These are phyloP conservation scores for Emmonsiellopsis sp. DNA, from an alignment of 2,329 filamentous ascomycete species.

Conservation along the genomic window DNA sequence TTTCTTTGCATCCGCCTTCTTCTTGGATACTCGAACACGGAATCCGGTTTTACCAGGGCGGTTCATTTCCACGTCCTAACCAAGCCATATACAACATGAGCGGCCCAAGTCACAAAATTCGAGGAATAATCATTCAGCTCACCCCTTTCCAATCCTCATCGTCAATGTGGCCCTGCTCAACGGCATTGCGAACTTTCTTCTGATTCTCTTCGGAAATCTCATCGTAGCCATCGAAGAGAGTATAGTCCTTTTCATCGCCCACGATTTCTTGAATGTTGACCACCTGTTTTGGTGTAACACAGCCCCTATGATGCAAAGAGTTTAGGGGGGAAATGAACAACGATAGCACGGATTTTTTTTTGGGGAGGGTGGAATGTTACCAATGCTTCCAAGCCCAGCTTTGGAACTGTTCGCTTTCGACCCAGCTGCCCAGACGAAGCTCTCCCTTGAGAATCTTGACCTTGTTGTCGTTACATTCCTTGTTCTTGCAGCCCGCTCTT, in stretches of 20 bases:
- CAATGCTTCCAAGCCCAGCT: slow-evolving; percentile 79
- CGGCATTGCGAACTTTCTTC: slow-evolving; percentile 62
- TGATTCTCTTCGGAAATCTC: slow-evolving; percentile 61
- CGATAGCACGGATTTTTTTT: not conserved
- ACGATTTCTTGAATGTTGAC: slow-evolving; percentile 51
- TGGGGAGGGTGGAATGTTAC: slow-evolving; percentile 41
- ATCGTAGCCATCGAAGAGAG: slow-evolving; percentile 71
- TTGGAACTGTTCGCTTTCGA: slow-evolving; percentile 52
- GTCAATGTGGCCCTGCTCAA: slow-evolving; percentile 71
- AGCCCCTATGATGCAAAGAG: slow-evolving; percentile 56
- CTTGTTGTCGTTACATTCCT: slow-evolving; percentile 59
- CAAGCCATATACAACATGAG: not conserved
- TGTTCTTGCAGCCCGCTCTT: slow-evolving; percentile 66
- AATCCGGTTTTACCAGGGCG: slow-evolving; percentile 58
- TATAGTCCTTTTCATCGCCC: slow-evolving; percentile 46
- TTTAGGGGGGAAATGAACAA: not conserved
- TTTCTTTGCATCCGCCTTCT: slow-evolving; percentile 15
- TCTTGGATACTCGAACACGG: slow-evolving; percentile 35
- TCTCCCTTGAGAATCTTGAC: slow-evolving; percentile 72
- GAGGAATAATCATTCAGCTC: slow-evolving; percentile 29
- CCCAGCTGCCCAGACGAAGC: slow-evolving; percentile 66
- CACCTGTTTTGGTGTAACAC: slow-evolving; percentile 69
- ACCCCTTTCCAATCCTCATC: slow-evolving; percentile 84
- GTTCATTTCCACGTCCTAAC: slow-evolving; percentile 66
- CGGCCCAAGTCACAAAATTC: not conserved